phyloP scores from a whole-genome alignment of 371 early-diverging fungal genomes.

The Mucor indicus region DNA sequence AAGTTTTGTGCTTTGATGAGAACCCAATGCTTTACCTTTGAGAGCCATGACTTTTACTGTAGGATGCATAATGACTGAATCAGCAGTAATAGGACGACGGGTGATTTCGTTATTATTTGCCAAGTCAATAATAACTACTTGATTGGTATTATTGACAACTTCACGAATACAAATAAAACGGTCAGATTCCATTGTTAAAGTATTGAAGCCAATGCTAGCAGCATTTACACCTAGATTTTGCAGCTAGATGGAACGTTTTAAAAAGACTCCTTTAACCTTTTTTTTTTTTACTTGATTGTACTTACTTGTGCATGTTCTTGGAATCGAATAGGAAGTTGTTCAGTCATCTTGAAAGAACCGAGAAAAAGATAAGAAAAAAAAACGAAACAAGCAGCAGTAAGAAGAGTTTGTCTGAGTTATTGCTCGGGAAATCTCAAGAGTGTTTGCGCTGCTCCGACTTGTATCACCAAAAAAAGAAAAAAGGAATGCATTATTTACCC shows the following conservation, averaged over 20 bases:
- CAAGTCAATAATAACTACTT: conserved; percentile 94
- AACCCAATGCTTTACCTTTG: conserved; percentile 84
- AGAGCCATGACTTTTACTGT: conserved; percentile 90
- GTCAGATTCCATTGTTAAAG: conserved; percentile 96
- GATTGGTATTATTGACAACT: conserved; percentile 77
- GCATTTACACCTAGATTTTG: conserved; percentile 88
- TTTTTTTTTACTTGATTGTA: neutral
- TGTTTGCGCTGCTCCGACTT: no score
- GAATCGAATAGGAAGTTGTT: conserved; percentile 78
- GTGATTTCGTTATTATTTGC: conserved; percentile 75
- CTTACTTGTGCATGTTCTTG: conserved; percentile 94
- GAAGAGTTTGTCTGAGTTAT: no score
- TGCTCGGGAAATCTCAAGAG: no score
- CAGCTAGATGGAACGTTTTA: conserved; percentile 72
- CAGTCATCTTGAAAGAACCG: no score
- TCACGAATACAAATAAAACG: conserved; percentile 96
- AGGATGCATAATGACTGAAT: conserved; percentile 98
- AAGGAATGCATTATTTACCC: no score
- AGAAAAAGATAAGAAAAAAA: no score
- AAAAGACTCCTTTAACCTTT: neutral
- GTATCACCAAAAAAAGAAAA: no score
- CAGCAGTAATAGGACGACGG: conserved; percentile 94
- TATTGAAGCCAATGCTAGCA: conserved; percentile 94
- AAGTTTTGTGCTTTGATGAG: no score
- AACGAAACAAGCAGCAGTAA: no score